These are phyloP conservation scores for Craspedostauros australis DNA, from an alignment of 108 stramenopile genomes.

Conservation along the genomic window DNA sequence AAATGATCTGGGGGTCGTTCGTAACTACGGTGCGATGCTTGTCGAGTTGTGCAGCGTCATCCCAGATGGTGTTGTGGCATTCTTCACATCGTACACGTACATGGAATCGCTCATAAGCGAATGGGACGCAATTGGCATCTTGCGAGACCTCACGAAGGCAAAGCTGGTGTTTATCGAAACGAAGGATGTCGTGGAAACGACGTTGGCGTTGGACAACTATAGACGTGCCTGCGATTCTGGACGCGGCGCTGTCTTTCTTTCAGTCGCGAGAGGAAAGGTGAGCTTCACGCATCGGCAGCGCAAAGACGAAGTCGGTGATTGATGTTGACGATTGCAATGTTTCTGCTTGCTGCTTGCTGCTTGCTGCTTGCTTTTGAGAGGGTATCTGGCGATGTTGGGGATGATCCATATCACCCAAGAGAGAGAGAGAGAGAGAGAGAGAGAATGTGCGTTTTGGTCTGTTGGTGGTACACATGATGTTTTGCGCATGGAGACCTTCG, in stretches of 20 bases:
- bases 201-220: constrained; percentile 95
- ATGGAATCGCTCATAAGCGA: constrained; percentile 93
- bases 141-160: constrained; percentile 83
- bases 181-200: constrained; percentile 99
- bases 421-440: no score
- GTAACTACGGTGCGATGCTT: constrained; percentile 73
- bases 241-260: constrained; percentile 96
- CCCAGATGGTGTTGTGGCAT: constrained; percentile 96
- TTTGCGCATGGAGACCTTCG: no score
- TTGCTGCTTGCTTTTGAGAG: no score
- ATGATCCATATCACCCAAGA: no score
- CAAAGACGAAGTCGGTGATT: no score
- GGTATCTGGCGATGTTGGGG: no score
- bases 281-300: neutral
- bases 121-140: constrained; percentile 93
- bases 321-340: no score
- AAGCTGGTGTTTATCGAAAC: constrained; percentile 99
- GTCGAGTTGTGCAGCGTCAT: constrained; percentile 85
- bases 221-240: constrained; percentile 97
- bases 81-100: constrained; percentile 97
- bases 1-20: constrained; percentile 89
- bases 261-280: constrained; percentile 97
- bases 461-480: no score
- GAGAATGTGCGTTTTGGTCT: no score
- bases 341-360: no score